Base-by-base conservation (phyloP, 2,329 filamentous ascomycete genomes). In the Neonectria hederae region DNA sequence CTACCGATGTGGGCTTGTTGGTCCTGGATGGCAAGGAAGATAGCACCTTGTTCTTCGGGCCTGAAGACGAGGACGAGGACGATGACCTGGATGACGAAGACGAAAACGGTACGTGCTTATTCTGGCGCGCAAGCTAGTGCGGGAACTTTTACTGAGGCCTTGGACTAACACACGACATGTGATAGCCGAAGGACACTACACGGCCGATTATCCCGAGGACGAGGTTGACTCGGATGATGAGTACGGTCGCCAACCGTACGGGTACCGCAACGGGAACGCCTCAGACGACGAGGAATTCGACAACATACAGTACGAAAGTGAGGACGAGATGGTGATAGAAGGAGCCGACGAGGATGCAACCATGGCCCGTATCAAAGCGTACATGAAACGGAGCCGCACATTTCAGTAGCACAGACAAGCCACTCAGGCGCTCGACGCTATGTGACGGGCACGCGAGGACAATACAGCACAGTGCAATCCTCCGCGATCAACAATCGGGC, bases 181-280 rank as follows among this genome's bases (percentile, higher is more conserved):
- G 10, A 17, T 65, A 89, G 90, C 92, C 38, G 92, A 94, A 75
- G 90, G 93, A 72, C 89, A 93, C 77, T 93, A 94, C 74, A 88
- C 89, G 4, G 90, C 91, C 58, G 92, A 94, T 75, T 94, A 94
- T 70, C 92, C 92, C 0, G 92, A 94, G 66, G 91, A 94, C 58
- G 92, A 94, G 75, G 84, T 93, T 14, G 89, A 88, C 48, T 90
- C 88, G 17, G 91, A 93, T 70, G 80, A 82, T 56, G 81, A 82
- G 62, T 81, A 83, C 65, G 86, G 83, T 46, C 80, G 82, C 10
- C 83, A 87, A 59, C 76, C 86, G 1, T 89, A 89, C 73, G 77
- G 80, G 35, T 89, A 84, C 72, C 82, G 83, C 46, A 86, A 80
- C 21, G 78, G 77, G 24, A 85, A 87, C 56, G 84, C 83, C 9